These are phyloP conservation scores for Pseudoscleropodium purum DNA, from an alignment of 225 moss, liverwort and hornwort species.

Conservation along the genomic window DNA sequence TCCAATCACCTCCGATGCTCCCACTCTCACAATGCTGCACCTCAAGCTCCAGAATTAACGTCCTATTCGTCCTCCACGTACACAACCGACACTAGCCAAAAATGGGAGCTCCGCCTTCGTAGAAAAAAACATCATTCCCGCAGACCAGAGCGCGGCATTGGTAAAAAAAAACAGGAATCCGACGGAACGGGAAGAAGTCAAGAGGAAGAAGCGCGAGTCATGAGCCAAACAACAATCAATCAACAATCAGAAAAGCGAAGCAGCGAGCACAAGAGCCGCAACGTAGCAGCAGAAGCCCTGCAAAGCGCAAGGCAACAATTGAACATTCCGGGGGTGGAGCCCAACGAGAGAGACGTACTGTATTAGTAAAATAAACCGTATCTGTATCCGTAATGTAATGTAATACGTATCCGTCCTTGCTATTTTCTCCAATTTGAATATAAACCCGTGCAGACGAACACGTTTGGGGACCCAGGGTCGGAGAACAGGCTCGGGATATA, in stretches of 20 bases:
- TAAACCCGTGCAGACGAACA: background rate
- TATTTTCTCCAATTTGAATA: conserved; percentile 20
- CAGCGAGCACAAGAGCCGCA: background rate
- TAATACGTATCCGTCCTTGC: background rate
- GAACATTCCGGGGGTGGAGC: background rate
- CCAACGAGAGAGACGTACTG: background rate
- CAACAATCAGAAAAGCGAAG: background rate
- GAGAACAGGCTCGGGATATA: fast-evolving
- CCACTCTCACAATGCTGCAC: background rate
- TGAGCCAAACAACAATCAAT: background rate
- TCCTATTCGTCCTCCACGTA: background rate
- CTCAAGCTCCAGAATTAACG: background rate
- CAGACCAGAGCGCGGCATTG: background rate
- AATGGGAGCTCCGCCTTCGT: background rate
- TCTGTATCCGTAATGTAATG: fast-evolving
- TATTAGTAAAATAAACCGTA: background rate
- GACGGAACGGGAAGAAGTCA: background rate
- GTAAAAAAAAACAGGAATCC: background rate
- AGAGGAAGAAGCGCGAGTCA: background rate
- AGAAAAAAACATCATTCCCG: background rate
- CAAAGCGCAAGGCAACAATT: background rate
- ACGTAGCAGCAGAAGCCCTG: background rate
- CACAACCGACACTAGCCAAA: conserved; percentile 28
- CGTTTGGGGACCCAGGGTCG: background rate
- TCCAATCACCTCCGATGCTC: background rate